Evolutionary conservation across 2,329 filamentous ascomycete genomes (phyloP).

Genomic region (Fusarium fujikuroi): DNA sequence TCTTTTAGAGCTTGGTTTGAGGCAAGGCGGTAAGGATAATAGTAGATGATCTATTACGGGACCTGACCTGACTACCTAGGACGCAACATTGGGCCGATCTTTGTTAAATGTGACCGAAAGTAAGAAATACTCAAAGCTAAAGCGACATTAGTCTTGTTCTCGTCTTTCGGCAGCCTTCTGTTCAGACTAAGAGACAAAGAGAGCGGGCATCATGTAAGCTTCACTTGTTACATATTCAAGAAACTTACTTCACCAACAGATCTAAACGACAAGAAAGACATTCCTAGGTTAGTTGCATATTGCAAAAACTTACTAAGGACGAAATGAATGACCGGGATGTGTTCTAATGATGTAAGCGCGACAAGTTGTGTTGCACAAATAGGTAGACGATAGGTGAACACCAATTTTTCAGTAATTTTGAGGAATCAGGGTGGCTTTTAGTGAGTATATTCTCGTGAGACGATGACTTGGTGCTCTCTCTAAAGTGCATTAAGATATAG

Average conservation of each 20-base stretch:
- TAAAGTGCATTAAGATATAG: not conserved
- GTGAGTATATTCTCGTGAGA: not conserved
- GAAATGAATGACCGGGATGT: no score
- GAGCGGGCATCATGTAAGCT: not conserved
- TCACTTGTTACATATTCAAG: not conserved
- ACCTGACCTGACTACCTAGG: rapidly evolving
- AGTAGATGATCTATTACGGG: not conserved
- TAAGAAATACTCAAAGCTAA: rapidly evolving
- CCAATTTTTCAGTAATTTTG: no score
- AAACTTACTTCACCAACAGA: not conserved
- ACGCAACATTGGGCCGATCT: rapidly evolving
- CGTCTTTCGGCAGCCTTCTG: not conserved
- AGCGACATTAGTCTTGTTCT: rapidly evolving
- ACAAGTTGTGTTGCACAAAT: no score
- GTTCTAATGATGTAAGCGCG: no score
- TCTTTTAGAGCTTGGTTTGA: not conserved
- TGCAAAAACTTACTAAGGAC: no score
- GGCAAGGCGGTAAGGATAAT: not conserved
- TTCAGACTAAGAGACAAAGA: not conserved
- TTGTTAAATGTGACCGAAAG: rapidly evolving
- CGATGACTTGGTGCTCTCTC: not conserved
- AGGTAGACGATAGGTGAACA: no score
- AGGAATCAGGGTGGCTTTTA: no score
- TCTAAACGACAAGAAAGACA: no score
- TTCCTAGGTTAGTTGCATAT: no score